Evolutionary conservation across 768 basidiomycete species (phyloP), one percentile per base, ranked within the genome.

Genomic region (Suillus cothurnatus): DNA sequence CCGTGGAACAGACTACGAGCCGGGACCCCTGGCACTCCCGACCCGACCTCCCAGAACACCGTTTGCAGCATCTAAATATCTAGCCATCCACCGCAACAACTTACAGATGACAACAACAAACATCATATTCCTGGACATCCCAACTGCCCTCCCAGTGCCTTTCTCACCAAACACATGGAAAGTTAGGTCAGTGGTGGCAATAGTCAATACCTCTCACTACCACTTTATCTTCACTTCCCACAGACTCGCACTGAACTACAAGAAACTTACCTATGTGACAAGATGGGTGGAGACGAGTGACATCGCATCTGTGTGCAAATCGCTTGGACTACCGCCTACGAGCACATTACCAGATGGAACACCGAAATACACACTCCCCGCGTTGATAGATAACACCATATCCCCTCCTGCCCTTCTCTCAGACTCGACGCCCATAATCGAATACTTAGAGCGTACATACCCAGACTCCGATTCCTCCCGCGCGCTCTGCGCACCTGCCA

Each of bases 361-460:
- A 15, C 73, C 74, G 3, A 67, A 72, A 53, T 80, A 74, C 66
- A 79, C 75, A 8, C 70, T 78, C 14, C 79, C 79, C 45, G 75
- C 76, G 21, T 70, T 78, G 9, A 55, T 70, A 31, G 68, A 70
- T 67, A 38, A 70, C 32, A 64, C 67, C 19, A 61, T 66, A 56
- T 62, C 70, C 4, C 57, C 66, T 21, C 71, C 72, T 34, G 64
- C 73, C 12, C 64, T 69, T 23, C 49, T 79, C 4, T 74, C 77
- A 5, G 78, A 80, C 63, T 79, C 78, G 4, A 71, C 71, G 11
- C 73, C 72, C 17, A 80, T 80, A 52, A 69, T 79, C 19, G 73
- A 76, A 53, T 79, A 80, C 65, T 75, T 81, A 45, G 79, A 80
- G 43, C 69, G 61, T n/a, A 71, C 68, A 11, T 74, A 70, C 53